Base-by-base conservation (phyloP, 2,329 filamentous ascomycete genomes). In the Pseudonectria foliicola region DNA sequence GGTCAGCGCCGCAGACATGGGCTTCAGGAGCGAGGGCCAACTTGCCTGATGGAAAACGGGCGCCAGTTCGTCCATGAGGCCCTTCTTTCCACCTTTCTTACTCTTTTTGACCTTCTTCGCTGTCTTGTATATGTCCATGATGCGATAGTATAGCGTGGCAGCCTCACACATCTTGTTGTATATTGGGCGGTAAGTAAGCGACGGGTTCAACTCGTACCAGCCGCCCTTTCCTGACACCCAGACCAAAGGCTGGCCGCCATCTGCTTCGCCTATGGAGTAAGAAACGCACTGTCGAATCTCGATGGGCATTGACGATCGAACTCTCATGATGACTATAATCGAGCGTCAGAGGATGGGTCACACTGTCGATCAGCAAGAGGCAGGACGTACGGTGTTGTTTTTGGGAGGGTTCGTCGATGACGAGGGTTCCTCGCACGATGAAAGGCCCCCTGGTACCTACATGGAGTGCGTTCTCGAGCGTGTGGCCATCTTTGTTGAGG, bases 141-240 rank as follows among this genome's bases (percentile, higher is more conserved):
- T 54, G 34, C 68, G 71, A 53, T 83, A 84, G 45, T 85, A 73
- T 13, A 85, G 59, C 7, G 68, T 65, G 10, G 83, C 72, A 2
- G 76, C 80, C 52, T 82, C 70, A 33, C 71, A 67, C 67, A 83
- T 82, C 31, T 69, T 64, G 21, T 70, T 59, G 55, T 73, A 80
- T 18, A 75, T 74, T 6, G 59, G 48, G 33, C 62, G 59, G 54
- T 85, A 88, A 3, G 60, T 55, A 8, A 63, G 51, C n/a, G 72
- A 63, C 2, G 83, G 80, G 23, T 64, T 64, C 27, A 87, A 69
- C 50, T 80, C 73, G 52, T 77, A 85, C 80, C 81, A 86, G 29
- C 80, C 82, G 10, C 77, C 71, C 35, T 65, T 51, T 25, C 56
- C 57, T 1, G 51, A 47, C 1, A 80, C 77, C 82, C 82, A 87